Evolutionary conservation across 2,329 filamentous ascomycete species (phyloP).

Genomic region (Incumbomyces delicatus): DNA sequence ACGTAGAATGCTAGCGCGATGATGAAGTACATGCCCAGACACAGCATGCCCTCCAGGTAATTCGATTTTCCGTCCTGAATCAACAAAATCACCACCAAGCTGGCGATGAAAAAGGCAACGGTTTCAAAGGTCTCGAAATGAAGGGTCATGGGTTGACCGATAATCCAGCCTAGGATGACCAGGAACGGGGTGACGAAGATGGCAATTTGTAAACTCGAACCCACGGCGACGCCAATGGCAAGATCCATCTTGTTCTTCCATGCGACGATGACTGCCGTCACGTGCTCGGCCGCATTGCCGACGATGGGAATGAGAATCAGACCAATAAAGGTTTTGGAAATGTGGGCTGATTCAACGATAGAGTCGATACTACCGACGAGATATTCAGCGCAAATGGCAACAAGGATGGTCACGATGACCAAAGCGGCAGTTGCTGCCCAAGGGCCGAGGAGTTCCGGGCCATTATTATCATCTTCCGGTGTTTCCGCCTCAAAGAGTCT

Average conservation of each 20-base stretch:
- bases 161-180: constrained; percentile 71
- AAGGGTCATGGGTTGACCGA: constrained; percentile 62
- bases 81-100: constrained; percentile 61
- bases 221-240: constrained; percentile 71
- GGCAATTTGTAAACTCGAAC: constrained; percentile 73
- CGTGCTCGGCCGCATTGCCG: constrained; percentile 71
- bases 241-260: constrained; percentile 59
- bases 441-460: constrained; percentile 49
- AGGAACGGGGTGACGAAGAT: constrained; percentile 71
- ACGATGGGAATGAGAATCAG: constrained; percentile 71
- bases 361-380: constrained; percentile 66
- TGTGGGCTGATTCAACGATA: constrained; percentile 58
- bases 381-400: constrained; percentile 66
- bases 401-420: constrained; percentile 58
- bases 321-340: constrained; percentile 74
- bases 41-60: constrained; percentile 73
- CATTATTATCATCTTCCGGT: constrained; percentile 24
- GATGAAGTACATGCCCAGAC: constrained; percentile 43
- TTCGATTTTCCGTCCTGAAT: constrained; percentile 77
- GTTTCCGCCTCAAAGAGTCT: constrained; percentile 53
- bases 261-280: constrained; percentile 70
- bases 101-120: constrained; percentile 65
- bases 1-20: constrained; percentile 41
- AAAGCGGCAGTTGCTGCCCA: constrained; percentile 57
- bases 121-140: constrained; percentile 76